A percentile compares a stretch with the other conserved stretches of the same genome.
Conservation (phyloP, 1,139 yeast species). For the Candida tropicalis region DNA sequence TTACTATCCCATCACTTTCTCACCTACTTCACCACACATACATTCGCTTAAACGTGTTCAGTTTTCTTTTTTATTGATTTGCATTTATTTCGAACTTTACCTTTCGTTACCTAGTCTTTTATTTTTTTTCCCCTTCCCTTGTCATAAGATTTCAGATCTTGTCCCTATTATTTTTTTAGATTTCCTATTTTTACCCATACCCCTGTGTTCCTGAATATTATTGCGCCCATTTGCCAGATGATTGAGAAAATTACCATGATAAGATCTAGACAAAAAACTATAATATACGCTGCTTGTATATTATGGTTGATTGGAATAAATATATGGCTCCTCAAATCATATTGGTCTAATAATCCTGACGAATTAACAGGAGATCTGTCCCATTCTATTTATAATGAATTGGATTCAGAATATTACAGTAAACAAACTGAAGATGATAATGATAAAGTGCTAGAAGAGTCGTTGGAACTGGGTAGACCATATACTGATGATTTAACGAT, state of each 20-base stretch:
- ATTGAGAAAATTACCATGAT: conserved; percentile 1
- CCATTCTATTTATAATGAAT: conserved; percentile 16
- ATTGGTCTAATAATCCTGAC: not conserved
- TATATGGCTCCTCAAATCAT: not conserved
- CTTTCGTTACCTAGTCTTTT: no score
- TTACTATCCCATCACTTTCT: no score
- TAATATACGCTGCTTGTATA: not conserved
- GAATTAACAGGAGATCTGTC: not conserved
- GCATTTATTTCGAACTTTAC: no score
- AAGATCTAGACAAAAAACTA: conserved; percentile 1
- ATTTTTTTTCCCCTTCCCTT: no score
- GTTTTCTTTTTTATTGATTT: no score
- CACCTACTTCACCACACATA: no score
- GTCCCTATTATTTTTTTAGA: not conserved
- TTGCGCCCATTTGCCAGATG: not conserved
- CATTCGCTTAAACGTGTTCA: no score
- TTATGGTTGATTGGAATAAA: not conserved
- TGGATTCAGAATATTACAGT: conserved; percentile 8
- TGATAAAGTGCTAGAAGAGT: not conserved
- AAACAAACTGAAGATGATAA: not conserved
- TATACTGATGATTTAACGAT: conserved; percentile 13
- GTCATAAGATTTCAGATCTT: no score
- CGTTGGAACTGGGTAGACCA: not conserved
- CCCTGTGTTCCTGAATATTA: not conserved
- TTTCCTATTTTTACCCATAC: not conserved